Conservation (phyloP, 257 asterid genomes). For the Fraxinus quadrangulata region DNA sequence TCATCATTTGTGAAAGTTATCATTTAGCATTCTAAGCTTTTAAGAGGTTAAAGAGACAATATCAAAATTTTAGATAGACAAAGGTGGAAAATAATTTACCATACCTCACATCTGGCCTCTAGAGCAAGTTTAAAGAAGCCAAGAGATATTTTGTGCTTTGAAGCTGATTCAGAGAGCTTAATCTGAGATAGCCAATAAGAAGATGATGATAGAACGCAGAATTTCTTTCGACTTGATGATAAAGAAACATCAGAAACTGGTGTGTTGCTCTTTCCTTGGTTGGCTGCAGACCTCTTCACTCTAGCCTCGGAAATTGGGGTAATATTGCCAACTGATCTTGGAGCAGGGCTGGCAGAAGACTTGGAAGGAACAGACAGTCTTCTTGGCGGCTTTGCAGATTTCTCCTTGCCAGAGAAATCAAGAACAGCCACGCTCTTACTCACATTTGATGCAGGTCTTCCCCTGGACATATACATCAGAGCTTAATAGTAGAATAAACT, state of each 20-base stretch:
- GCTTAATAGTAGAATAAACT: not conserved
- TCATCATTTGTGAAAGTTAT: not conserved
- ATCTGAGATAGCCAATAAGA: conserved; percentile 87
- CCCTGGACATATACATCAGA: conserved; percentile 43
- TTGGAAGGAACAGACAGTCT: conserved; percentile 80
- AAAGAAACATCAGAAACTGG: conserved; percentile 59
- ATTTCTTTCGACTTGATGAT: conserved; percentile 56
- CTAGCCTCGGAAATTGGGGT: conserved; percentile 85
- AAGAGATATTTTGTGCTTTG: conserved; percentile 76
- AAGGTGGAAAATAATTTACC: not conserved
- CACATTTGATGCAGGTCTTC: conserved; percentile 52
- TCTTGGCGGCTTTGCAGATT: conserved; percentile 80
- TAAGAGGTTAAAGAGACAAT: not conserved
- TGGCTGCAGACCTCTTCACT: conserved; percentile 46
- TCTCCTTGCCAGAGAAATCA: conserved; percentile 67
- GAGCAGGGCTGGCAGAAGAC: conserved; percentile 60
- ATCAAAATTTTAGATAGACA: not conserved
- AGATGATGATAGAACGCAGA: conserved; percentile 64
- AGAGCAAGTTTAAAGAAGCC: conserved; percentile 86
- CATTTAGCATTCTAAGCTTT: not conserved
- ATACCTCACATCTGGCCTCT: conserved; percentile 90
- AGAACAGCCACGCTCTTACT: conserved; percentile 77
- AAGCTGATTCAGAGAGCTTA: conserved; percentile 77
- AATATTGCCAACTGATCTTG: conserved; percentile 53
- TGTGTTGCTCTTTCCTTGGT: conserved; percentile 57